Evolutionary conservation across 805 yeast genomes (phyloP).

Genomic region (Cyberlindnera sargentensis): DNA sequence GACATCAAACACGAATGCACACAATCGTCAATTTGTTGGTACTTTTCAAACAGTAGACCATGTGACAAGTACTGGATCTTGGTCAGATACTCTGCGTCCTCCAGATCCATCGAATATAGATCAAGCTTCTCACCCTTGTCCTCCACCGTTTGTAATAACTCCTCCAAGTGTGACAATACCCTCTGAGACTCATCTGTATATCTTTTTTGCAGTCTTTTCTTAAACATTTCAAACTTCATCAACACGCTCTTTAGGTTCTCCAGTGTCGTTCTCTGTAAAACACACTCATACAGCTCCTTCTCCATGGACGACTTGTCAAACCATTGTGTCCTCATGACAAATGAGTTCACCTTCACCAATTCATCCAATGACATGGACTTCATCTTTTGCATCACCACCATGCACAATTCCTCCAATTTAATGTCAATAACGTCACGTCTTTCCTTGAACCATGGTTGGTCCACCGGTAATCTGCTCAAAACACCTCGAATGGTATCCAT

Average conservation of each 20-base stretch:
- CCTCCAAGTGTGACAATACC: not conserved
- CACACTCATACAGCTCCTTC: slow-evolving; percentile 1
- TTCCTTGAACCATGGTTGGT: slow-evolving; percentile 9
- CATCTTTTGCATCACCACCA: slow-evolving; percentile 6
- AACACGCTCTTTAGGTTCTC: slow-evolving; percentile 8
- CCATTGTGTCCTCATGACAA: slow-evolving; percentile 3
- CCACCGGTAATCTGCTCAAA: slow-evolving; percentile 4
- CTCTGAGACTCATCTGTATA: slow-evolving; percentile 1
- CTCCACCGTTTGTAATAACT: slow-evolving; percentile 1
- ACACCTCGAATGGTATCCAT: slow-evolving; percentile 1
- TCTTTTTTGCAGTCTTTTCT: not conserved
- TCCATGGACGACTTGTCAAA: slow-evolving; percentile 4
- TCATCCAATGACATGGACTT: slow-evolving; percentile 4
- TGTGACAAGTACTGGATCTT: slow-evolving; percentile 13
- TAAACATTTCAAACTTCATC: slow-evolving; percentile 5
- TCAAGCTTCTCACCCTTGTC: slow-evolving; percentile 7
- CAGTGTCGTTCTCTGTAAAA: slow-evolving; percentile 2
- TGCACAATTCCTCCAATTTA: slow-evolving; percentile 9
- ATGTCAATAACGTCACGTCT: slow-evolving; percentile 5
- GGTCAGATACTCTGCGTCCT: slow-evolving; percentile 7
- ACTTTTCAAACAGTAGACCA: slow-evolving; percentile 11
- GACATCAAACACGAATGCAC: not conserved
- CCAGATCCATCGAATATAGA: slow-evolving; percentile 8
- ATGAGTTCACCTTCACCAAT: slow-evolving; percentile 3
- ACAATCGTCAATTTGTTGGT: slow-evolving; percentile 7